Evolutionary conservation across 2,329 filamentous ascomycete genomes (phyloP).

Genomic region (Colletotrichum shisoi): DNA sequence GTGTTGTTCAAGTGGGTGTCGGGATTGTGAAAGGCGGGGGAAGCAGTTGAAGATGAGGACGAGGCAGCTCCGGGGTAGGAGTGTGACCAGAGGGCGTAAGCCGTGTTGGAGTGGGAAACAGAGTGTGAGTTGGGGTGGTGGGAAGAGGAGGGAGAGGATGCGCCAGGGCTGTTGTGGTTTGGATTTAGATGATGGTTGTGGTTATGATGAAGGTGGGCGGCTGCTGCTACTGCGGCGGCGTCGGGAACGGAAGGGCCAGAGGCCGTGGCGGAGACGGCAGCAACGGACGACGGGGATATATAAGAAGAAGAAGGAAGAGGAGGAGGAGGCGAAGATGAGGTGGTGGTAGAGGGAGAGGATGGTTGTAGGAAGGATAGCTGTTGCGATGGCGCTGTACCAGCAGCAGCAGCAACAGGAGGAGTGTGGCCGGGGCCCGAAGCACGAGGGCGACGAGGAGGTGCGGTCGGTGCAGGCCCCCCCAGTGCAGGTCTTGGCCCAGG

Average conservation of each 20-base stretch:
- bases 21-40: constrained; percentile 37
- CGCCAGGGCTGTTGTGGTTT: constrained; percentile 21
- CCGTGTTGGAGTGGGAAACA: constrained; percentile 3
- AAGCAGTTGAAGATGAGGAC: constrained; percentile 24
- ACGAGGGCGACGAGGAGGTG: constrained; percentile 6
- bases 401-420: not conserved
- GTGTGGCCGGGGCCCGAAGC: too few relatives aligned
- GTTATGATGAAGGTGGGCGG: constrained; percentile 7
- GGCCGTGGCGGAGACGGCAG: constrained; percentile 2
- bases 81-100: constrained; percentile 6
- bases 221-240: constrained; percentile 8
- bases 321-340: constrained; percentile 10
- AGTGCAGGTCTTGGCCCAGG: not conserved
- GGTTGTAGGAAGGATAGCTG: too few relatives aligned
- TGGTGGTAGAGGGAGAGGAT: too few relatives aligned
- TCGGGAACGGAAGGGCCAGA: constrained; percentile 14
- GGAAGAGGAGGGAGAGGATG: constrained; percentile 26
- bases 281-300: not conserved
- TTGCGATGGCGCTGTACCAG: too few relatives aligned
- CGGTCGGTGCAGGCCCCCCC: not conserved
- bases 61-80: constrained; percentile 25
- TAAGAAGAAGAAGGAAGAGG: not conserved
- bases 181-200: constrained; percentile 12
- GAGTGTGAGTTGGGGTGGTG: constrained; percentile 32
- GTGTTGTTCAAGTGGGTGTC: constrained; percentile 17